Conservation (phyloP, 2,329 filamentous ascomycete genomes). For the Didymella segeticola region DNA sequence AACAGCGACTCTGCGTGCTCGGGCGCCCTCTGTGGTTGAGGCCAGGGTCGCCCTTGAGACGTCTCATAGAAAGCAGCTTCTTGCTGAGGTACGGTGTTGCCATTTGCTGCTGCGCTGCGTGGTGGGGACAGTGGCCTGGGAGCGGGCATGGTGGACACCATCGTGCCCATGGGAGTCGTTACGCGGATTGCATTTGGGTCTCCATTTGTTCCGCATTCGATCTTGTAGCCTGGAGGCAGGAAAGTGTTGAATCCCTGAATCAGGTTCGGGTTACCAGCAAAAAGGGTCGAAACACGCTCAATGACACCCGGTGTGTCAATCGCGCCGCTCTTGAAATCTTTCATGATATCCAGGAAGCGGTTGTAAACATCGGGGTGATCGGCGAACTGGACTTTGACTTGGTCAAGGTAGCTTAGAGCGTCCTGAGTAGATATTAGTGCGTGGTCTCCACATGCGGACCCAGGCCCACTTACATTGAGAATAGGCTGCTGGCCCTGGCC, state of each 20-base stretch:
- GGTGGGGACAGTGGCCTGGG: conserved; percentile 55
- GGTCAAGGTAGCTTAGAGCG: conserved; percentile 94
- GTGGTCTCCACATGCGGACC: conserved; percentile 1
- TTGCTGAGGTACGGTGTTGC: conserved; percentile 57
- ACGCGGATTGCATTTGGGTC: conserved; percentile 96
- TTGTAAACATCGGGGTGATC: conserved; percentile 98
- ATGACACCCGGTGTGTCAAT: conserved; percentile 99
- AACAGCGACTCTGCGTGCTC: conserved; percentile 49
- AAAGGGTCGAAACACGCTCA: conserved; percentile 92
- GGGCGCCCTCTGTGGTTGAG: conserved; percentile 42
- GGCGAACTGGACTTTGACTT: conserved; percentile 97
- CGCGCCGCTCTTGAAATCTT: conserved; percentile 98
- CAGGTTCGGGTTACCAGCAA: conserved; percentile 91
- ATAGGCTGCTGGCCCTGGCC: conserved; percentile 85
- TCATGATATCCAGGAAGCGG: conserved; percentile 97
- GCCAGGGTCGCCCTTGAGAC: conserved; percentile 48
- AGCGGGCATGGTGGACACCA: conserved; percentile 80
- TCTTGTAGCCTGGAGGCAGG: conserved; percentile 91
- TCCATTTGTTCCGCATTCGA: conserved; percentile 92
- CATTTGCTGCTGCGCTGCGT: conserved; percentile 60
- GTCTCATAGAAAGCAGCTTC: conserved; percentile 48
- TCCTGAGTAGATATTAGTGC: conserved; percentile 55
- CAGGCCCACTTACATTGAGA: conserved; percentile 58
- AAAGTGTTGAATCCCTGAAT: conserved; percentile 99
- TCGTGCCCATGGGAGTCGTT: conserved; percentile 97